Percentiles rank a stretch among this genome's conserved stretches.
phyloP scores from a whole-genome alignment of 495 filamentous ascomycete genomes.

The Podospora pseudocomata region DNA sequence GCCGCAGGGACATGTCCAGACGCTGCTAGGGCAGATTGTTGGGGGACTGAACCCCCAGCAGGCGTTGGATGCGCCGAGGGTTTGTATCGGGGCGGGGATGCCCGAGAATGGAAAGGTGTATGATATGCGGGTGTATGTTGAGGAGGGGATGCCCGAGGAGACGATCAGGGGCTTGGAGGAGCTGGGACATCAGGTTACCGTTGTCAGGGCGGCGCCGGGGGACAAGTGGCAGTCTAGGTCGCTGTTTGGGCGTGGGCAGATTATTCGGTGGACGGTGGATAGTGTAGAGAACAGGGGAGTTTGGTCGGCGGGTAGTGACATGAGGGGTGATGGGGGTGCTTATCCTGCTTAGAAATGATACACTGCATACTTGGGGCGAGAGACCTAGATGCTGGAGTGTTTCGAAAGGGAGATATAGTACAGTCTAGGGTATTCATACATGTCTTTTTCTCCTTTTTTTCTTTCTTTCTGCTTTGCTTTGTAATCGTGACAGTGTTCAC shows the following conservation, averaged over 20 bases:
- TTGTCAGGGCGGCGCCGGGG: slow-evolving; percentile 41
- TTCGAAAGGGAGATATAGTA: slow-evolving; percentile 8
- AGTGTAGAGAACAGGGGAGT: slow-evolving; percentile 58
- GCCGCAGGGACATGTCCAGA: slow-evolving; percentile 95
- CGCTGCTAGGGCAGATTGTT: slow-evolving; percentile 82
- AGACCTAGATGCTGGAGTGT: slow-evolving; percentile 4
- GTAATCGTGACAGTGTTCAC: neutral
- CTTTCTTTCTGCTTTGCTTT: neutral
- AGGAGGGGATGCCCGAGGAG: slow-evolving; percentile 74
- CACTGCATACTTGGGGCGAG: neutral
- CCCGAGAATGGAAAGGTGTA: slow-evolving; percentile 43
- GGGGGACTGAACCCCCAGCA: slow-evolving; percentile 84
- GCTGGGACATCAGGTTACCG: slow-evolving; percentile 70
- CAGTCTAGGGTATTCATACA: slow-evolving; percentile 6
- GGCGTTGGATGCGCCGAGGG: slow-evolving; percentile 82
- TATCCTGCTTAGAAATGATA: slow-evolving; percentile 49
- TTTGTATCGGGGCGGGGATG: slow-evolving; percentile 75
- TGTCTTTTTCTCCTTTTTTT: slow-evolving; percentile 8
- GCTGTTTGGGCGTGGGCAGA: slow-evolving; percentile 86
- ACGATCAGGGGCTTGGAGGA: slow-evolving; percentile 60
- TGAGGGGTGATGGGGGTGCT: slow-evolving; percentile 81
- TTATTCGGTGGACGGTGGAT: slow-evolving; percentile 68
- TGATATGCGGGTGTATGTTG: slow-evolving; percentile 60
- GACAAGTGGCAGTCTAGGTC: slow-evolving; percentile 67
- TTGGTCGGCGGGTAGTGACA: slow-evolving; percentile 84